Evolutionary conservation across 2,329 filamentous ascomycete species (phyloP).

Genomic region (Talaromyces sp.): DNA sequence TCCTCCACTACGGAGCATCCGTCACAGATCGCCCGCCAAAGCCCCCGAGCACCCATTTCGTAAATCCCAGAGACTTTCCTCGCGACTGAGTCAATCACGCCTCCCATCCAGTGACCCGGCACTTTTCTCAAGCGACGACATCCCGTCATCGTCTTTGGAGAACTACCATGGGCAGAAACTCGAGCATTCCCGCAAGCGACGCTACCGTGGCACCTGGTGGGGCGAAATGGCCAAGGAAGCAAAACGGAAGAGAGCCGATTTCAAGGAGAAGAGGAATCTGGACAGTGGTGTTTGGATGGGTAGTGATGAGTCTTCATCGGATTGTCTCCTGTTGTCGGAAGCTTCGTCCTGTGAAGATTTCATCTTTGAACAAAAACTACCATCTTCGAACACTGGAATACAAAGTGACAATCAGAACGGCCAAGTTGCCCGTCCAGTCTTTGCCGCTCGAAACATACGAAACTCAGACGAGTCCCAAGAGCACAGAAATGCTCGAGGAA

Average conservation of each 20-base stretch:
- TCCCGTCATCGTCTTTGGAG: slow-evolving; percentile 41
- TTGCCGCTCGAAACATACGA: slow-evolving; percentile 17
- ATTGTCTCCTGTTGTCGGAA: slow-evolving; percentile 30
- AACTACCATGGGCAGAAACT: slow-evolving; percentile 31
- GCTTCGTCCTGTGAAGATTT: slow-evolving; percentile 35
- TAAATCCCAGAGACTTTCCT: slow-evolving; percentile 17
- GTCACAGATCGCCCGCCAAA: slow-evolving; percentile 29
- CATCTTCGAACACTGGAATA: background rate
- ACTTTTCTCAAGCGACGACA: slow-evolving; percentile 45
- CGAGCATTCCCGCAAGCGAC: slow-evolving; percentile 27
- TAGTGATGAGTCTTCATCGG: slow-evolving; percentile 39
- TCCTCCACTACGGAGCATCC: slow-evolving; percentile 33
- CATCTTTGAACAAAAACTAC: background rate
- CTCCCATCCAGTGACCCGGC: slow-evolving; percentile 42
- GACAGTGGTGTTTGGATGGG: slow-evolving; percentile 48
- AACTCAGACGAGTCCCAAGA: slow-evolving; percentile 30
- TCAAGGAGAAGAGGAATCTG: slow-evolving; percentile 40
- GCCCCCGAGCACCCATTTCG: slow-evolving; percentile 12
- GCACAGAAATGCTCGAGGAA: slow-evolving; percentile 32
- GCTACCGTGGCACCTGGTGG: slow-evolving; percentile 44
- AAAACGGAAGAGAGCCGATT: slow-evolving; percentile 38
- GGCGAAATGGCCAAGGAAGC: slow-evolving; percentile 34
- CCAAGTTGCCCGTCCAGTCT: slow-evolving; percentile 5
- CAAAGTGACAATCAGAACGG: background rate
- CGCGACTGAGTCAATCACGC: slow-evolving; percentile 31